Evolutionary conservation across 108 stramenopile genomes (phyloP), one percentile per base, ranked within the genome.

Genomic region (Pseudonitzschia multiseries): DNA sequence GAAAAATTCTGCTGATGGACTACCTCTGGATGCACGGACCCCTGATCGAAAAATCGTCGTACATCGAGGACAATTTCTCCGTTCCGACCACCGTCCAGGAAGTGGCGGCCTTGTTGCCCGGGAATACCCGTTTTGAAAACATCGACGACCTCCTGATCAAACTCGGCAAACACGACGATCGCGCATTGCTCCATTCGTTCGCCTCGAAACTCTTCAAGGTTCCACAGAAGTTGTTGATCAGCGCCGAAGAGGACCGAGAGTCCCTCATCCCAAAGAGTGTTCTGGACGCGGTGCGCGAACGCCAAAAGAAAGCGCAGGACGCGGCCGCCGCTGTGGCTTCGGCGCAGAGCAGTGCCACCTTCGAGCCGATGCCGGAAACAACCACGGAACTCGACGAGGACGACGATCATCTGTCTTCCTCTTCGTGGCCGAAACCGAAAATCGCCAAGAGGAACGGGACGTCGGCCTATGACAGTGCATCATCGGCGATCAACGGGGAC

Each of bases 131-230:
- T 28, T 91, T 79, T 62, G 66, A 77, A 18, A 84, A 88, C 57
- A 78, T 89, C 42, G 81, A 89, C 31, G 89, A 91, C 12, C 66
- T 94, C 26, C 65, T 91, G 20, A 71, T 84, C 15, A 84, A 77
- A 27, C 82, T 93, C 54, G 93, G 93, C 12, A 89, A 89, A 36
- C 84, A 81, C 2, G 76, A 88, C 57, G 86, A 90, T 79, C 79
- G 87, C 17, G 68, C 72, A 29, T 77, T 86, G 43, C 70, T 94
- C 57, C 82, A 91, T 44, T 69, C 64, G 26, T 84, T 89, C 50
- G 86, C 86, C 6, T 82, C 87, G 13, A 88, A 92, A 73, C 76
- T 94, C 43, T 90, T 94, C 68, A 71, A 89, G 64, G 90, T 94
- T 20, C 89, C 90, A 6, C 77, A 80, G 22, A 79, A 73, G 24